Percentiles rank a stretch among this genome's conserved stretches.
Evolutionary conservation across 1,284 basidiomycete genomes (phyloP).

Genomic region (Phylloboletellus chloephorus): DNA sequence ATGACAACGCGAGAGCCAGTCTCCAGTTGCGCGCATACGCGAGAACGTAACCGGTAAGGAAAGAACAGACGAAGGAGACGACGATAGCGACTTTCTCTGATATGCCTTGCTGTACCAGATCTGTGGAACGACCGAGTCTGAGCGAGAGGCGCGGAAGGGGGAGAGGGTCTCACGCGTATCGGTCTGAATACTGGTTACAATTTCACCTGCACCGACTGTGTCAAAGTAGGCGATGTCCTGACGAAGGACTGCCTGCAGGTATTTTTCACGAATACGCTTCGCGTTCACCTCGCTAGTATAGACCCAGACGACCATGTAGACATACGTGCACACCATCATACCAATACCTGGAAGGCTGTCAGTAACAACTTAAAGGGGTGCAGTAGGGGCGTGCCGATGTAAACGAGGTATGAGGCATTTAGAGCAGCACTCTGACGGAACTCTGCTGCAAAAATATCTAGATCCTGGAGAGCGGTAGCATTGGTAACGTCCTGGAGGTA

Average conservation of each 20-base stretch:
- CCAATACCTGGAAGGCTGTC: slow-evolving; percentile 45
- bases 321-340: slow-evolving; percentile 64
- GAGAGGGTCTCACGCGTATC: slow-evolving; percentile 64
- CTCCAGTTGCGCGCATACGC: slow-evolving; percentile 75
- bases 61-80: slow-evolving; percentile 59
- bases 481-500: slow-evolving; percentile 25
- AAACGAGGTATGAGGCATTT: slow-evolving; percentile 61
- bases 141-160: neutral
- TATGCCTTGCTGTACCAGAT: slow-evolving; percentile 83
- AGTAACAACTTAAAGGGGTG: neutral
- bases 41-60: slow-evolving; percentile 76
- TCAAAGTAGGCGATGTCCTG: slow-evolving; percentile 92
- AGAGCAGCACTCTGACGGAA: slow-evolving; percentile 52
- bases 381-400: slow-evolving; percentile 54
- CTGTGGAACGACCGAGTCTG: slow-evolving; percentile 33
- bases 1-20: slow-evolving; percentile 80
- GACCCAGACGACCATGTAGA: slow-evolving; percentile 85
- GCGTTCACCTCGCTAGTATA: slow-evolving; percentile 89
- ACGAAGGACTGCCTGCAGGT: slow-evolving; percentile 71
- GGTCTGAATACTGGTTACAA: slow-evolving; percentile 92
- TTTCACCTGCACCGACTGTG: slow-evolving; percentile 88
- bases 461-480: slow-evolving; percentile 16
- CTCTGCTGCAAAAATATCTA: slow-evolving; percentile 39
- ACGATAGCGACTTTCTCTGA: slow-evolving; percentile 81
- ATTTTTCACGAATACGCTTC: slow-evolving; percentile 74